A percentile compares a stretch with the other conserved stretches of the same genome.
Conservation (phyloP, 108 stramenopile species). For the Cyclotella kingstonii region DNA sequence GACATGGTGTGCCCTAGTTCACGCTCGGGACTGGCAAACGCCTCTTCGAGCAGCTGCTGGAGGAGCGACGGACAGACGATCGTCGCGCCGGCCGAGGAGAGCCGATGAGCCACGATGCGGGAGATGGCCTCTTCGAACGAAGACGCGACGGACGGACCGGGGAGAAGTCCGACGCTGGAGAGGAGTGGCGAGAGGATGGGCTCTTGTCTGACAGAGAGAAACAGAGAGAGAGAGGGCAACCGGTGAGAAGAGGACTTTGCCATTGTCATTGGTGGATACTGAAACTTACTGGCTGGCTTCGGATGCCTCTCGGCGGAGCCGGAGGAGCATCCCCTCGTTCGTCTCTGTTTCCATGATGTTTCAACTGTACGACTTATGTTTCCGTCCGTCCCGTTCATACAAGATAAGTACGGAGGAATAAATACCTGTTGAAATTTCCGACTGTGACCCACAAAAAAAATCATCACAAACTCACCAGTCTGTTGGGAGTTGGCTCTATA, state of each 20-base stretch:
- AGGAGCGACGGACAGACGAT: slow-evolving; percentile 52
- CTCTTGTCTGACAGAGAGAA: slow-evolving; percentile 12
- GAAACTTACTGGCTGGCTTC: slow-evolving; percentile 13
- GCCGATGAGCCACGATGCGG: slow-evolving; percentile 34
- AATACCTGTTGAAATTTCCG: too few relatives aligned
- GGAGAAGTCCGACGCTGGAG: slow-evolving; percentile 32
- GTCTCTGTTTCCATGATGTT: not conserved
- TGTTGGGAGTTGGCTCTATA: too few relatives aligned
- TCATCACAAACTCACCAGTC: too few relatives aligned
- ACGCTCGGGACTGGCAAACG: slow-evolving; percentile 25
- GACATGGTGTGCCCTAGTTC: slow-evolving; percentile 64
- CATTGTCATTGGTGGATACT: not conserved
- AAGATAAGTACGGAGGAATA: too few relatives aligned
- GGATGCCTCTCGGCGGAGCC: slow-evolving; percentile 29
- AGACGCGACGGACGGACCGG: slow-evolving; percentile 2
- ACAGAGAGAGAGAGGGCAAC: not conserved
- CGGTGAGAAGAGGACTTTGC: not conserved
- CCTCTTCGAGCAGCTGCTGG: slow-evolving; percentile 29
- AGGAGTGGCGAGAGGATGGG: slow-evolving; percentile 33
- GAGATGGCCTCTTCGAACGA: slow-evolving; percentile 37
- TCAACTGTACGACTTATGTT: too few relatives aligned
- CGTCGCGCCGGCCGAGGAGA: slow-evolving; percentile 25
- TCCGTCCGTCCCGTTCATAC: too few relatives aligned
- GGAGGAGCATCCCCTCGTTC: slow-evolving; percentile 28
- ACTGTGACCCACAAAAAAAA: too few relatives aligned